Base-by-base conservation (phyloP, 768 basidiomycete genomes). In the Suillus brevipes region DNA sequence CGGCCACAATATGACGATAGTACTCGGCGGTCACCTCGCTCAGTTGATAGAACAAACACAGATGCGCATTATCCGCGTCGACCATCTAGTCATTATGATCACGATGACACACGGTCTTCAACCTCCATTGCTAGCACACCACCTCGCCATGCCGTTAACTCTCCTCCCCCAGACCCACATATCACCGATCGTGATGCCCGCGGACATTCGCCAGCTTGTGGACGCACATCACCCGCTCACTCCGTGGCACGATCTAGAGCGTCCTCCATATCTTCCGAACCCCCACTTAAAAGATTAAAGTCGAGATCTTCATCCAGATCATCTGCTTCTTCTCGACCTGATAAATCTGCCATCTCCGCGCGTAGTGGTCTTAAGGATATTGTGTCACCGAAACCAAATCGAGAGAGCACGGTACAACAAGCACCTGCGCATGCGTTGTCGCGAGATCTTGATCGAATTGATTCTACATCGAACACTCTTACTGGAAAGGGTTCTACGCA, bases 271-370 rank as follows among this genome's bases (percentile, higher is more conserved):
- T 73, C 72, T 64, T 71, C 67, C 52, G 76, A 76, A 50, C 73
- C 70, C 49, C 71, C 72, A 55, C 72, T 70, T 61, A 77, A 79
- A 68, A 78, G 74, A 57, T 65, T 73, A 59, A 76, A 76, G 70
- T 81, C 82, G 60, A 79, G 83, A 68, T 84, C 84, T 47, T 75
- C 77, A 43, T 87, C 86, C 66, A 83, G 83, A 57, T 87, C 87
- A n/a, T 88, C 87, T 61, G 79, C 82, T 34, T 79, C 64, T 2
- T 72, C 57, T 14, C 65, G 63, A 40, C 61, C 25, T 40, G 67
- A 64, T 62, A 70, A 66, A 69, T 66, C 75, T 69, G 70, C 66
- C 69, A 70, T 73, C 66, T 77, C 75, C 69, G 69, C 70, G 58
- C 64, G 40, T 49, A 70, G 64, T 50, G 37, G 38, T 38, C 9